Base-by-base conservation (phyloP, 1,284 basidiomycete genomes). In the Salmacisia buchloeana region DNA sequence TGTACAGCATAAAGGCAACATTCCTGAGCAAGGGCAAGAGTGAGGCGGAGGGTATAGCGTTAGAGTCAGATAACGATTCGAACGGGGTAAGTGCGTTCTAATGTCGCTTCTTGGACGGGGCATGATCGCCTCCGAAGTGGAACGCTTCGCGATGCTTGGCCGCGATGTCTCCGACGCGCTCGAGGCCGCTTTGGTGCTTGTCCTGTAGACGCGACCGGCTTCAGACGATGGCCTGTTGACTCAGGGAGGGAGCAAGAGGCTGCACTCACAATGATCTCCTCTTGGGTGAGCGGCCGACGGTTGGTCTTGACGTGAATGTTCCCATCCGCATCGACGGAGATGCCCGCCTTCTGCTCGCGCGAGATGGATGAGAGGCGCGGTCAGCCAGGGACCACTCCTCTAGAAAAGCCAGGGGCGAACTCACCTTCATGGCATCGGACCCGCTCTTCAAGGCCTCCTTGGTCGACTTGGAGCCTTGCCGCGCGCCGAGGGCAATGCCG, bases 401-500 rank as follows among this genome's bases (percentile, higher is more conserved):
- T 15, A 38, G 35, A 38, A 38, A 9, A 38, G 15, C 7, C 9
- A 15, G 15, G 35, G 15, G 7, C 35, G 9, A 9, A 15, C 49
- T 54, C 49, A 54, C 49, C 49, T 54, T 54, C 49, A 54, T 4
- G 6, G 49, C 49, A n/a, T 54, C 15, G 6, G 23, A 18, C 9
- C 49, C 49, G 49, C 49, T 54, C 49, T 54, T 54, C 29, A 54
- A 31, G 7, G 27, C 49, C 7, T 54, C 49, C 9, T 54, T 27
- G 34, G 49, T 54, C 49, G 49, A 54, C 31, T 54, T 54, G 15
- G 49, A 54, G 7, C 49, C 49, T 27, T 27, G 27, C 29, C 27
- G 29, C 18, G 49, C 49, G 34, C 66, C 64, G 46, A 65, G 45
- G 13, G 68, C 64, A 23, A 72, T 62, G 31, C 63, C 58, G 10